Evolutionary conservation across 1,284 basidiomycete genomes (phyloP), one percentile per base, ranked within the genome.

Genomic region (Leccinum pachyderme): DNA sequence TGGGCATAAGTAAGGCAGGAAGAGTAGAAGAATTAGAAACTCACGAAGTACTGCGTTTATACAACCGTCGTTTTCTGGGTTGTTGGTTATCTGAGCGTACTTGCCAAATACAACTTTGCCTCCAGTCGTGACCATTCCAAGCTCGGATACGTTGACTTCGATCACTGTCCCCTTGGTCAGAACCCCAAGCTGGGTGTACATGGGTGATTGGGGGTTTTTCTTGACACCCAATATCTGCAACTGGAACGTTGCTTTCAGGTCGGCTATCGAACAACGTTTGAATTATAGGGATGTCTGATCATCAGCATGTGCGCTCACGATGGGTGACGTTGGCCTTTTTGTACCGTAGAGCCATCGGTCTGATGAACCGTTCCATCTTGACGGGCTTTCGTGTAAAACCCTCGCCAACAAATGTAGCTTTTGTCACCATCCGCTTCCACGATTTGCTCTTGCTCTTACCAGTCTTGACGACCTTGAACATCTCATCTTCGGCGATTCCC

Each of bases 401-500:
- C 74, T 98, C 95, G 9, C 96, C 96, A 44, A 99, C 96, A 71
- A 99, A 99, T 2, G 96, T 98, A 46, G 96, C 95, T 76, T 99
- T 99, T 62, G 95, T 98, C 61, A 99, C 93, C 96, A 99, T 98
- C 63, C 97, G 85, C 79, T 99, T 99, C 97, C 97, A 99, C 27
- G 90, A 84, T 76, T 99, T 99, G 71, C 84, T 86, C 79, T 96
- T 98, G 70, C 86, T 91, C 81, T 98, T 98, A 54, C 97, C 97
- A 0, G 96, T 96, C 79, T 95, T 93, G 82, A 99, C 83, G 33
- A 99, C 97, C 81, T 97, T 98, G 83, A 99, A 99, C 85, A 96
- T 97, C 80, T 99, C 97, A 68, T 99, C 97, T 73, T 99, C 97
- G 18, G 96, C 95, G 64, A 99, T 98, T 46, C 97, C 97, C 54